Conservation (phyloP, 352 stramenopile species). For the Thraustochytrium striatum region DNA sequence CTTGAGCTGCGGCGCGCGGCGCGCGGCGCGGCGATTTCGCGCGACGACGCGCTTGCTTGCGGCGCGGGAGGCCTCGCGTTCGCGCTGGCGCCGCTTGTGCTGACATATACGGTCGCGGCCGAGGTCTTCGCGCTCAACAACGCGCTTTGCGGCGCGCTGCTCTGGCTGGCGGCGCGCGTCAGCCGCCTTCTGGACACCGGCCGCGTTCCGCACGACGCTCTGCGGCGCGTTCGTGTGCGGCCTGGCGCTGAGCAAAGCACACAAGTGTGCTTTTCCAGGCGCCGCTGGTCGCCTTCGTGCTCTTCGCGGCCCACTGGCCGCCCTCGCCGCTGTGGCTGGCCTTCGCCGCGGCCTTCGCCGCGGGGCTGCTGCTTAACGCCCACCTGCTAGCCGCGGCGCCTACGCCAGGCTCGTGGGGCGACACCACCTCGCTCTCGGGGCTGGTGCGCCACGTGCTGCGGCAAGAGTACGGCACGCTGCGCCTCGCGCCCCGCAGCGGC, state of each 20-base stretch:
- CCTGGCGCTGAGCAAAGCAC: conserved; percentile 89
- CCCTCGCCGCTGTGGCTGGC: too few species aligned
- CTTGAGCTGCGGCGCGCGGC: not conserved
- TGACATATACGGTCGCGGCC: conserved; percentile 84
- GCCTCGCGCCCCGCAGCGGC: conserved; percentile 71
- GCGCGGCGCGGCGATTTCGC: not conserved
- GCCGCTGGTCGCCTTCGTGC: conserved; percentile 67
- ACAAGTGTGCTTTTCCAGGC: conserved; percentile 86
- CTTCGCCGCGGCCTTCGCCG: conserved; percentile 59
- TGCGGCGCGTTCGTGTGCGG: conserved; percentile 79
- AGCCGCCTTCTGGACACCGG: conserved; percentile 50
- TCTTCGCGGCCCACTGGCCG: too few species aligned
- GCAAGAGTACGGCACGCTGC: conserved; percentile 86
- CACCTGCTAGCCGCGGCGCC: conserved; percentile 73
- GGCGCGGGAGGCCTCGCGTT: conserved; percentile 54
- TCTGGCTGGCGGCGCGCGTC: conserved; percentile 63
- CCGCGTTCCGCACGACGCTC: not conserved
- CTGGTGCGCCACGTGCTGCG: conserved; percentile 84
- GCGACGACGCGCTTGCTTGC: too few species aligned
- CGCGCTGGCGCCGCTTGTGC: conserved; percentile 80
- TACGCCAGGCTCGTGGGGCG: conserved; percentile 82
- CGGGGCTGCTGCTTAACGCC: conserved; percentile 72
- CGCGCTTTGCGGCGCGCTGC: conserved; percentile 71
- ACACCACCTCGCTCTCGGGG: conserved; percentile 71
- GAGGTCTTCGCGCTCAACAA: conserved; percentile 96